Evolutionary conservation across 2,329 filamentous ascomycete species (phyloP).

Genomic region (Escovopsis sp.): DNA sequence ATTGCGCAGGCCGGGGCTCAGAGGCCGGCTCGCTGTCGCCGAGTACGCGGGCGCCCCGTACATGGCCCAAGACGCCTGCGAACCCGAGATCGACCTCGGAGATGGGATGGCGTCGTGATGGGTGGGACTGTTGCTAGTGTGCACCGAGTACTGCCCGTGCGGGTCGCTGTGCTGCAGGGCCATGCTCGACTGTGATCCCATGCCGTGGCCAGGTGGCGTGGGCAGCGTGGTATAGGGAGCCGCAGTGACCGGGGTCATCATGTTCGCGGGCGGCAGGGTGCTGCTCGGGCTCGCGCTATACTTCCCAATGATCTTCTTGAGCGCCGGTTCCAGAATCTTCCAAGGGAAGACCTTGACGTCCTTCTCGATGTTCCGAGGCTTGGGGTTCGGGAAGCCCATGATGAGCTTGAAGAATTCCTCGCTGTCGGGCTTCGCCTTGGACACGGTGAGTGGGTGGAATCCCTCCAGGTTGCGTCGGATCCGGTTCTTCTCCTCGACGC

Average conservation of each 20-base stretch:
- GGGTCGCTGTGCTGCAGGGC: slow-evolving; percentile 14
- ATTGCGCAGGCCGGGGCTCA: slow-evolving; percentile 23
- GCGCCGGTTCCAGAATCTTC: slow-evolving; percentile 71
- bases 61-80: slow-evolving; percentile 31
- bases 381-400: slow-evolving; percentile 91
- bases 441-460: slow-evolving; percentile 83
- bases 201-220: slow-evolving; percentile 26
- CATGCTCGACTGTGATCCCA: slow-evolving; percentile 16
- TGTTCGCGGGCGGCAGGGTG: slow-evolving; percentile 21
- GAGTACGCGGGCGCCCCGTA: slow-evolving; percentile 24
- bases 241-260: slow-evolving; percentile 24
- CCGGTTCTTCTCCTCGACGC: slow-evolving; percentile 95
- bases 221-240: slow-evolving; percentile 28
- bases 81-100: slow-evolving; percentile 34
- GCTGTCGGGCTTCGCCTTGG: slow-evolving; percentile 80
- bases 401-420: slow-evolving; percentile 98
- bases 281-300: slow-evolving; percentile 46
- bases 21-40: slow-evolving; percentile 22
- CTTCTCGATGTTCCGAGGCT: slow-evolving; percentile 96
- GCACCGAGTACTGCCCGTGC: slow-evolving; percentile 24
- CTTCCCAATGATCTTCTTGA: slow-evolving; percentile 98
- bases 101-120: slow-evolving; percentile 35
- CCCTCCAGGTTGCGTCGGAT: slow-evolving; percentile 92
- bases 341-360: slow-evolving; percentile 98
- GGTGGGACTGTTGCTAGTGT: slow-evolving; percentile 16